A percentile compares a stretch with the other conserved stretches of the same genome.
Evolutionary conservation across 208 protist genomes (phyloP).

Genomic region (Tritrichomonas foetus): DNA sequence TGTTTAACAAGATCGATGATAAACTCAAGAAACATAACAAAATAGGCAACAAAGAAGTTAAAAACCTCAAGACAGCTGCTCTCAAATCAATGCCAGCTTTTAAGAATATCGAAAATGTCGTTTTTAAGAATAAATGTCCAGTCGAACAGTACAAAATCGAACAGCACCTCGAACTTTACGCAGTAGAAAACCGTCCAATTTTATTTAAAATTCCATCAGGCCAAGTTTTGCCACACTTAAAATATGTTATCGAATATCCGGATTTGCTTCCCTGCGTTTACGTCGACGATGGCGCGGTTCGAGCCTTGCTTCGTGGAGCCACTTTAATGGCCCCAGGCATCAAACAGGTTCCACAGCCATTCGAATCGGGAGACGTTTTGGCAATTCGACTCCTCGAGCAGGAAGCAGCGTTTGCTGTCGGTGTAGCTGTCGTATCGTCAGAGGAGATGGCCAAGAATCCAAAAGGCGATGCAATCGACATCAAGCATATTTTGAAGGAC

Average conservation of each 20-base stretch:
- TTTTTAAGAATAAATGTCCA: not conserved
- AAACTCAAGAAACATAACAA: not conserved
- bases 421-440: not conserved
- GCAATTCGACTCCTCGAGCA: not conserved
- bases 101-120: not conserved
- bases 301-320: not conserved
- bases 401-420: not conserved
- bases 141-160: not conserved
- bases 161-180: not conserved
- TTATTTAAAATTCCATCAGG: not conserved
- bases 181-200: not conserved
- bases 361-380: not conserved
- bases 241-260: not conserved
- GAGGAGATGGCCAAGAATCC: not conserved
- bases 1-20: too few relatives aligned
- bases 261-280: not conserved
- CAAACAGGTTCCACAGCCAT: not conserved
- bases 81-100: not conserved
- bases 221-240: not conserved
- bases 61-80: not conserved
- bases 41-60: not conserved
- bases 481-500: too few relatives aligned
- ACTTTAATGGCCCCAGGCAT: conserved; percentile 26
- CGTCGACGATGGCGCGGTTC: conserved; percentile 9
- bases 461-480: too few relatives aligned